phyloP scores from a whole-genome alignment of 345 rosid species.

The Brassica napus region Da-Ae NC_063444.1:13345501-13346000 shows the following conservation, averaged over 20 bases:
- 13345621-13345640: constrained; percentile 41
- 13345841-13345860: constrained; percentile 25
- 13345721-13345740: constrained; percentile 39
- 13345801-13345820: constrained; percentile 43
- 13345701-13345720: constrained; percentile 41
- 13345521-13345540: constrained; percentile 44
- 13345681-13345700: constrained; percentile 41
- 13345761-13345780: constrained; percentile 42
- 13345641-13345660: constrained; percentile 45
- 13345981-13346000: background rate
- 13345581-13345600: constrained; percentile 32
- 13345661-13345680: constrained; percentile 46
- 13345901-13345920: constrained; percentile 25
- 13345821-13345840: constrained; percentile 22
- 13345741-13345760: constrained; percentile 40
- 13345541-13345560: constrained; percentile 61
- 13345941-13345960: background rate
- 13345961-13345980: constrained; percentile 1
- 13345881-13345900: constrained; percentile 34
- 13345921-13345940: constrained; percentile 28
- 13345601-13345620: constrained; percentile 38
- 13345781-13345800: constrained; percentile 44
- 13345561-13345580: constrained; percentile 53
- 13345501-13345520: constrained; percentile 56
- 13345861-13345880: constrained; percentile 31